Evolutionary conservation across 2,329 filamentous ascomycete genomes (phyloP).

Genomic region (Calonectria pseudoreteaudii): DNA sequence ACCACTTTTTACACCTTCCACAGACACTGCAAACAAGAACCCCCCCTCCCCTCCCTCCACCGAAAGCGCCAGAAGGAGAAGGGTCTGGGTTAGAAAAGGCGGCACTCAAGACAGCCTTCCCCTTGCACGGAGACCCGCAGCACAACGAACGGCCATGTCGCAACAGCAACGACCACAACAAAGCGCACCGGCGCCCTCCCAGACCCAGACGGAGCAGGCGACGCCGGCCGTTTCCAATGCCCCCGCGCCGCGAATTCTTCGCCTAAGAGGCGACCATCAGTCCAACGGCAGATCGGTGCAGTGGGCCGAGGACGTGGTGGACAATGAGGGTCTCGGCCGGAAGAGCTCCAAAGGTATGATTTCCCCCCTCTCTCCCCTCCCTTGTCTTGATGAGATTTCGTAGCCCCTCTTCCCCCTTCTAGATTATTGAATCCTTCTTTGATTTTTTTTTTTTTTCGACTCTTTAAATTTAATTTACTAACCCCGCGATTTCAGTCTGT

Average conservation of each 20-base stretch:
- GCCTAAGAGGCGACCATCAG: conserved; percentile 62
- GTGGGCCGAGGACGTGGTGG: conserved; percentile 93
- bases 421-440: background rate
- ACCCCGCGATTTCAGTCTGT: conserved; percentile 74
- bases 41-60: too few species aligned
- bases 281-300: conserved; percentile 74
- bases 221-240: conserved; percentile 45
- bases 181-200: conserved; percentile 46
- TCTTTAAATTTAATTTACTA: background rate
- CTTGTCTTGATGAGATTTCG: background rate
- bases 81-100: background rate
- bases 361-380: background rate
- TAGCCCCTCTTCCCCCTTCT: background rate
- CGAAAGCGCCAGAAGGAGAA: background rate
- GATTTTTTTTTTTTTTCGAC: too few species aligned
- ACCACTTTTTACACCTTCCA: background rate
- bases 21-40: background rate
- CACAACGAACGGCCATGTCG: conserved; percentile 40
- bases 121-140: background rate
- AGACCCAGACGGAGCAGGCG: conserved; percentile 48
- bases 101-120: background rate
- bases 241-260: conserved; percentile 56
- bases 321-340: conserved; percentile 94
- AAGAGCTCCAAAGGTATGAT: conserved; percentile 90
- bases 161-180: conserved; percentile 45